A percentile compares a stretch with the other conserved stretches of the same genome.
Conservation (phyloP, 2,329 filamentous ascomycete genomes). For the Botrytis pseudocinerea region DNA sequence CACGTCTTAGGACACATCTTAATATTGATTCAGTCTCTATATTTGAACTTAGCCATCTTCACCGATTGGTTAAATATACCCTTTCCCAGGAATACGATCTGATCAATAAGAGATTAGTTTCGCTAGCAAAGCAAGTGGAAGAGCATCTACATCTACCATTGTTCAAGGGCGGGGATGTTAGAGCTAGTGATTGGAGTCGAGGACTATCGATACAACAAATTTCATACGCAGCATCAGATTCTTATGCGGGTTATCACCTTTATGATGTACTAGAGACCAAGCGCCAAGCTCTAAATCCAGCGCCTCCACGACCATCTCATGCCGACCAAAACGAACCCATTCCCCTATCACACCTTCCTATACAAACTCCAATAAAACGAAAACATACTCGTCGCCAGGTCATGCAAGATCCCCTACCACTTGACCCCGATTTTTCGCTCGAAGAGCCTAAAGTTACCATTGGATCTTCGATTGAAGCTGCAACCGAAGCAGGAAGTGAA, state of each 20-base stretch:
- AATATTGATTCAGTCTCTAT: constrained; percentile 64
- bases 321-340: constrained; percentile 69
- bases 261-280: constrained; percentile 71
- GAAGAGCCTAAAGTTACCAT: background rate
- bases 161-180: constrained; percentile 71
- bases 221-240: constrained; percentile 75
- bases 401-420: constrained; percentile 32
- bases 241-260: constrained; percentile 75
- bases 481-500: background rate
- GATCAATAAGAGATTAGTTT: constrained; percentile 67
- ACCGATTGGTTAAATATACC: constrained; percentile 72
- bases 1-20: constrained; percentile 66
- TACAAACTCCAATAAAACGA: background rate
- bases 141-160: constrained; percentile 72
- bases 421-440: constrained; percentile 32
- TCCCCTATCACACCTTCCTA: constrained; percentile 6
- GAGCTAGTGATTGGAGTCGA: constrained; percentile 73
- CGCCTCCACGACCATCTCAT: constrained; percentile 68
- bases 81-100: constrained; percentile 49
- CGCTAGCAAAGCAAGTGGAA: constrained; percentile 68
- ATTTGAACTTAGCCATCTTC: constrained; percentile 81
- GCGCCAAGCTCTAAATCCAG: constrained; percentile 64
- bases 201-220: constrained; percentile 65
- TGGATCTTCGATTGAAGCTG: background rate
- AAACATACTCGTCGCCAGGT: constrained; percentile 16